A percentile compares a stretch with the other conserved stretches of the same genome.
phyloP scores from a whole-genome alignment of 169 alveolate species.

The Cryptosporidium baileyi region DNA sequence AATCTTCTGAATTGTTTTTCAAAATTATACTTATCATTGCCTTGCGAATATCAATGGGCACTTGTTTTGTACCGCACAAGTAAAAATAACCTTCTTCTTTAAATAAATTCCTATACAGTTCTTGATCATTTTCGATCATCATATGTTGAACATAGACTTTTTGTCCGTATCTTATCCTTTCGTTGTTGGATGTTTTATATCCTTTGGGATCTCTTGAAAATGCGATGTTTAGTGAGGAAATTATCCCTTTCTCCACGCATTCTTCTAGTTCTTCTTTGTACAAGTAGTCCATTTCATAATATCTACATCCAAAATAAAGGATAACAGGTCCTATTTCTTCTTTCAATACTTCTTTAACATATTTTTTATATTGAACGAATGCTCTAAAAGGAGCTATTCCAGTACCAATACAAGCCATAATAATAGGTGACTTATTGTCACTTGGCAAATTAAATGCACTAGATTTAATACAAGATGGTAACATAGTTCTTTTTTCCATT shows the following conservation, averaged over 20 bases:
- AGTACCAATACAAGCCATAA: constrained; percentile 80
- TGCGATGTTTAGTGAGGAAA: constrained; percentile 75
- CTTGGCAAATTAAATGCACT: constrained; percentile 76
- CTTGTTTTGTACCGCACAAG: constrained; percentile 71
- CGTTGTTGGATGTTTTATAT: background rate
- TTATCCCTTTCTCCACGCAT: constrained; percentile 71
- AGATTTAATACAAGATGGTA: constrained; percentile 42
- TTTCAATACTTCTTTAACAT: constrained; percentile 41
- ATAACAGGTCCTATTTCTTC: constrained; percentile 73
- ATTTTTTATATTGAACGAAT: constrained; percentile 74
- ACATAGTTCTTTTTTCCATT: background rate
- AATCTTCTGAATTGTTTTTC: background rate
- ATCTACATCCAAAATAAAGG: constrained; percentile 78
- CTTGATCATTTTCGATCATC: constrained; percentile 54
- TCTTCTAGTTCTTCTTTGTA: constrained; percentile 75
- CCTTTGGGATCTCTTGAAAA: constrained; percentile 76
- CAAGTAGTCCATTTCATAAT: constrained; percentile 74
- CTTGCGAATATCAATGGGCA: constrained; percentile 69
- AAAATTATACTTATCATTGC: constrained; percentile 58
- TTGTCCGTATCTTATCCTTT: constrained; percentile 48
- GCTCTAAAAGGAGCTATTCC: constrained; percentile 81
- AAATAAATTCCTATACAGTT: constrained; percentile 45
- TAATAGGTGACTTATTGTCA: constrained; percentile 71
- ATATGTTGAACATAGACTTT: constrained; percentile 78
- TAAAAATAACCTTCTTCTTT: constrained; percentile 71